Base-by-base conservation (phyloP, 345 rosid species). In the Brassica cretica region DNA sequence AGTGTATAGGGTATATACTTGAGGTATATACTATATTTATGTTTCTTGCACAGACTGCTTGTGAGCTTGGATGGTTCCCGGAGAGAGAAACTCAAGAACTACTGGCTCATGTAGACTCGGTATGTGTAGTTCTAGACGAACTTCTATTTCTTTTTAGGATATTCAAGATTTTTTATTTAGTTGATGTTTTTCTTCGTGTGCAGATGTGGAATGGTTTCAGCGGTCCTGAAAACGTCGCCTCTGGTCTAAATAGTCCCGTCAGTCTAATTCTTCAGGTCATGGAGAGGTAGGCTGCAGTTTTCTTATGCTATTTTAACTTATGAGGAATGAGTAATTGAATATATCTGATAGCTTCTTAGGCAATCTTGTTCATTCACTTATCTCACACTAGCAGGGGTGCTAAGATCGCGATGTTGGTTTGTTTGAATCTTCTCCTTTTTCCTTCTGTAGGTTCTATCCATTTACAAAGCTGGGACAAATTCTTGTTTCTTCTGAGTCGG, bases 51-150 rank as follows among this genome's bases (percentile, higher is more conserved):
- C 76, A 92, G 98, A 87, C 58, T 85, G 97, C 99, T 74, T 91
- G 98, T 77, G 81, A 78, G 65, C 72, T 76, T 73, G 93, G 90
- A 65, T 92, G 97, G 99, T 95, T 95, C 81, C 80, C 89, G 2
- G 87, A 81, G 64, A 77, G 78, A 76, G 96, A 92, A 59, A 61
- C 80, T 82, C 81, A 83, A 80, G 88, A 87, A 73, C 87, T 93
- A 41, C 25, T 81, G 49, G 35, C 76, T 64, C 87, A 86, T 78
- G 82, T 87, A 67, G 79, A 80, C 75, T 88, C 84, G 91, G 98
- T 93, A 72, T 63, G 72, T 37, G 35, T 74, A 59, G 76, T 74
- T 49, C 55, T 63, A 60, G 29, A 49, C 1, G 9, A 27, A 32
- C 35, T 7, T 68, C 25, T 58, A 29, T 25, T 32, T 32, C 33